These are phyloP conservation scores for Dendrocalamus latiflorus DNA, from an alignment of 202 grass and related monocot species.

Conservation along the genomic window DNA sequence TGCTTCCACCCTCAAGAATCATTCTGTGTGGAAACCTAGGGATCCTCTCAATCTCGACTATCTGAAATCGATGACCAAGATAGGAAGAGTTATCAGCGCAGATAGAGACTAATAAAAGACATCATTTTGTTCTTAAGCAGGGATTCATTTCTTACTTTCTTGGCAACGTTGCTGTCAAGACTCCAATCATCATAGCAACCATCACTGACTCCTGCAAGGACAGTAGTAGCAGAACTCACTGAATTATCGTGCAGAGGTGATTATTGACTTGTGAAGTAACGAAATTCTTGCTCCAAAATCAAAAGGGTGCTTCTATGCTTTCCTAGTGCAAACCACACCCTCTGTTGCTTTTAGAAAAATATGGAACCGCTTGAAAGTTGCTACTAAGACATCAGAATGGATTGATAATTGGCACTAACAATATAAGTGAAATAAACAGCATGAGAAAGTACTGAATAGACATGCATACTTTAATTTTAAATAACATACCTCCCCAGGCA, in stretches of 20 bases:
- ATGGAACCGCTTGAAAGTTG: neutral
- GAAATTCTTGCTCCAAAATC: neutral
- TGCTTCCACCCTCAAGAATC: too few relatives aligned
- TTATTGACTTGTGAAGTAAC: neutral
- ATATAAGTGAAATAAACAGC: neutral
- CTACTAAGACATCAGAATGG: neutral
- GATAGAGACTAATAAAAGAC: neutral
- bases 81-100: neutral
- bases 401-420: neutral
- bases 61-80: neutral
- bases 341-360: neutral
- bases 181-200: slow-evolving; percentile 87
- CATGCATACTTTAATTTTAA: neutral
- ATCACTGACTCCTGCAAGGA: slow-evolving; percentile 44
- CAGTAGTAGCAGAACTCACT: slow-evolving; percentile 2
- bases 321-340: neutral
- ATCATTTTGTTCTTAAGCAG: neutral
- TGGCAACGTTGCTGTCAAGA: slow-evolving; percentile 66
- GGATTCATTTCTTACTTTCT: slow-evolving; percentile 44
- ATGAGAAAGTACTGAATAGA: neutral
- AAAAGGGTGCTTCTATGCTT: neutral
- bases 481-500: slow-evolving; percentile 81
- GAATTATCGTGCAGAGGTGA: neutral
- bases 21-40: too few relatives aligned
- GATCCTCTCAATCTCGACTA: too few relatives aligned